Evolutionary conservation across 148 eudicot species (phyloP).

Genomic region (Rhododendron vialii): DNA sequence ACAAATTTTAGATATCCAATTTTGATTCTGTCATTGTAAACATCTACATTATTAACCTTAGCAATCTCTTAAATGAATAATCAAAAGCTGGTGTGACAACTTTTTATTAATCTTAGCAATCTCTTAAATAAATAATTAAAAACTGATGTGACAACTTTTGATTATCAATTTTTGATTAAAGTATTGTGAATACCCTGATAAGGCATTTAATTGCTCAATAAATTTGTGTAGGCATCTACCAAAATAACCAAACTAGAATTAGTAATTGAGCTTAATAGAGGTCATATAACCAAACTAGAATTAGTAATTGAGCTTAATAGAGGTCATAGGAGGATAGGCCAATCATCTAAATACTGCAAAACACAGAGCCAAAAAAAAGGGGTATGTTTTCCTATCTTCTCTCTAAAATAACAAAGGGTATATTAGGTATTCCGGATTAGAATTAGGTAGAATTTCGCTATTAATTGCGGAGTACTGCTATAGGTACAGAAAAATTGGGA

Average conservation of each 20-base stretch:
- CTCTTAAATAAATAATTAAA: no score
- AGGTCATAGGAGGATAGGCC: background rate
- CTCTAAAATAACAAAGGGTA: background rate
- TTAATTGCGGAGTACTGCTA: background rate
- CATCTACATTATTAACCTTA: no score
- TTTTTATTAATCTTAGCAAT: no score
- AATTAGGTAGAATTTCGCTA: constrained; percentile 6
- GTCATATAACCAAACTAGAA: background rate
- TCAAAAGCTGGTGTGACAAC: no score
- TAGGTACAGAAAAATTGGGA: no score
- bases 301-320: background rate
- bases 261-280: background rate
- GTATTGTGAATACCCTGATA: no score
- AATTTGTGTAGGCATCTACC: no score
- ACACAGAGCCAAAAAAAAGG: background rate
- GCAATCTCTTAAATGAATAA: no score
- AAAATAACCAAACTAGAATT: background rate
- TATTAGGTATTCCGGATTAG: background rate
- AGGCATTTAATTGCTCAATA: background rate
- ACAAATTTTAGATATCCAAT: no score
- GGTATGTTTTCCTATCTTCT: background rate
- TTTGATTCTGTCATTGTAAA: no score
- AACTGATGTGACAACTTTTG: no score
- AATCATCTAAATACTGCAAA: background rate
- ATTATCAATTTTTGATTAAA: no score